Evolutionary conservation across 1,284 basidiomycete genomes (phyloP), one percentile per base, ranked within the genome.

Genomic region (Apiotrichum mycotoxinovorans): DNA sequence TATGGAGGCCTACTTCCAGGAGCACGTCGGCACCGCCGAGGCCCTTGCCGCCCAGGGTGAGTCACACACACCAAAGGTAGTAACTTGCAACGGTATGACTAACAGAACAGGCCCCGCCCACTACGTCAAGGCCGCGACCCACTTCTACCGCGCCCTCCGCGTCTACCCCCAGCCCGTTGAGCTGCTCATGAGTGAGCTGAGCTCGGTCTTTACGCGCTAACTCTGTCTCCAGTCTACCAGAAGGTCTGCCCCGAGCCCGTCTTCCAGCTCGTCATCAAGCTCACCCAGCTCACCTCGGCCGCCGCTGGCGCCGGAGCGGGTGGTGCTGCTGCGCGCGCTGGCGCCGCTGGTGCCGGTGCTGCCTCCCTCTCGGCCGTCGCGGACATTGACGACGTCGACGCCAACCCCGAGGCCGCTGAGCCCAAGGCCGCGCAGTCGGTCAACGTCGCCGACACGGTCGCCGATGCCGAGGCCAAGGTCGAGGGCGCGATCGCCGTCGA

Each of bases 151-250:
- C 58, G 95, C 92, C 7, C 84, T 98, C 62, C 85, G 90, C 58
- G 93, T 96, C 45, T 98, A 98, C 80, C 95, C 94, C 56, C 85
- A 88, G 48, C 91, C 92, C 12, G 84, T 92, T 44, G 93, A 97
- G 75, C 84, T 97, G 64, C 87, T 95, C 66, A 83, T 86, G 74
- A 91, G 76, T 78, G 45, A 66, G 77, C 70, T 14, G 11, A n/a
- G 22, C 20, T 10, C 20, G 25, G 8, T 2, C 9, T 14, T 18
- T 47, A 14, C 15, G n/a, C 8, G 15, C 56, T 56, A 37, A 42
- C 44, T 7, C 15, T 30, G n/a, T n/a, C n/a, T n/a, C n/a, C 60
- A 76, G 74, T 97, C 69, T 96, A 96, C 75, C 87, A 97, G 79
- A 89, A 90, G 79, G 93, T 92, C 44, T 85, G 95, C 45, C 90